These are phyloP conservation scores for Purshia tridentata DNA, from an alignment of 306 rosid species.

Conservation along the genomic window DNA sequence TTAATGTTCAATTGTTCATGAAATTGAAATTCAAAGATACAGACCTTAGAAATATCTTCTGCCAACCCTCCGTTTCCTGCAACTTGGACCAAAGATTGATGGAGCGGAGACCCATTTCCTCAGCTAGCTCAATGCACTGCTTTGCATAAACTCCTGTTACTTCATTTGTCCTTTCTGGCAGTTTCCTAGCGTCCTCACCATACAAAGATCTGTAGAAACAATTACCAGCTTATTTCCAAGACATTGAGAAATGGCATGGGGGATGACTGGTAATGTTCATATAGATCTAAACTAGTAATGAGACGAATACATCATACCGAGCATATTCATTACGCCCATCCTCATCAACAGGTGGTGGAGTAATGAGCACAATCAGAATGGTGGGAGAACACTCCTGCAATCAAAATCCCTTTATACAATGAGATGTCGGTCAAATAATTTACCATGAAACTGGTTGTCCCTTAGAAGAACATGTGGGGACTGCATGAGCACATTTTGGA, in stretches of 20 bases:
- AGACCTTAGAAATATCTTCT: conserved; percentile 74
- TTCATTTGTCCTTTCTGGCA: conserved; percentile 85
- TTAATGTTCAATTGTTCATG: not conserved
- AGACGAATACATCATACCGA: conserved; percentile 38
- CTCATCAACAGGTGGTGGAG: conserved; percentile 86
- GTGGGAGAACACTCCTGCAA: conserved; percentile 68
- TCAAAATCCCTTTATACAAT: conserved; percentile 27
- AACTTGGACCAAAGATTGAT: conserved; percentile 86
- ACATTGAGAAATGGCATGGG: not conserved
- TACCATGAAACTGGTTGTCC: not conserved
- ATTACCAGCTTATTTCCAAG: conserved; percentile 22
- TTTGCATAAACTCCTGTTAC: conserved; percentile 73
- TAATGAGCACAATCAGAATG: conserved; percentile 66
- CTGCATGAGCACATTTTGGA: not conserved
- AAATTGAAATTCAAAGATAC: conserved; percentile 10
- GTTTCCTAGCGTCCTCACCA: conserved; percentile 57
- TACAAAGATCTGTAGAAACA: conserved; percentile 58
- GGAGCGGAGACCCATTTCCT: conserved; percentile 54
- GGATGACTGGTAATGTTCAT: not conserved
- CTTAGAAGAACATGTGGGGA: not conserved
- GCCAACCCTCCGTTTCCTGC: conserved; percentile 95
- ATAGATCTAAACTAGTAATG: not conserved
- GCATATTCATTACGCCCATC: conserved; percentile 72
- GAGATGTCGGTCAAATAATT: conserved; percentile 20
- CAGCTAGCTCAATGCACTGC: conserved; percentile 61